Evolutionary conservation across 257 asterid genomes (phyloP), one percentile per base, ranked within the genome.

Genomic region (Prunella vulgaris): DNA sequence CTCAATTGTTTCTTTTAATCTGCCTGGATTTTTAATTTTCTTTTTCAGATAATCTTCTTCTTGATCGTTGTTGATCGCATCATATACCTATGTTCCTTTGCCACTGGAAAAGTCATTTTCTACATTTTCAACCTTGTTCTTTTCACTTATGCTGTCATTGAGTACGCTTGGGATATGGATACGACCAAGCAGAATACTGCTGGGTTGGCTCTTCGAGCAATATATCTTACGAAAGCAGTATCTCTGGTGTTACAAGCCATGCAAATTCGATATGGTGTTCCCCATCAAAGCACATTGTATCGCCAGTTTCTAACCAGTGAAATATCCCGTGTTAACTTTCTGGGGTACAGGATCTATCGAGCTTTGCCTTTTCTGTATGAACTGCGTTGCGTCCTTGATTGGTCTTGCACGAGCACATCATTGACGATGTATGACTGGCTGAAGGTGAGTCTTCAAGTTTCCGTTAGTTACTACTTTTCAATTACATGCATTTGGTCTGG

Each of bases 391-490:
- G 97, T 94, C 68, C 97, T 94, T 80, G 99, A 94, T 79, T 94
- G 99, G 99, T 94, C 99, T 20, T 91, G 97, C 87, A 94, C 99
- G 5, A 76, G 85, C 10, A 94, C 97, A 48, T 86, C 99, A 21
- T 80, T 94, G 83, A 94, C 97, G 13, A 94, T 94, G 99, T 94
- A 94, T 72, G 99, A 94, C 82, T 94, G 97, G 99, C 86, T 94
- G 80, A 94, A 94, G 97, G 99, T 94, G 73, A 78, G 88, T 76
- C 75, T 21, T 68, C 68, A 30, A 66, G 15, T 44, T 71, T 58
- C 25, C 40, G 9, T n/a, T 65, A 64, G 13, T 30, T 32, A 13
- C 33, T 64, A 40, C 54, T 67, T 46, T 20, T 40, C 8, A 35
- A 12, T 35, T 35, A 35, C 42, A 61, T 60, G 49, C 65, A 59